Conservation (phyloP, 2,329 filamentous ascomycete genomes). For the Aspergillus fumigatus region DNA sequence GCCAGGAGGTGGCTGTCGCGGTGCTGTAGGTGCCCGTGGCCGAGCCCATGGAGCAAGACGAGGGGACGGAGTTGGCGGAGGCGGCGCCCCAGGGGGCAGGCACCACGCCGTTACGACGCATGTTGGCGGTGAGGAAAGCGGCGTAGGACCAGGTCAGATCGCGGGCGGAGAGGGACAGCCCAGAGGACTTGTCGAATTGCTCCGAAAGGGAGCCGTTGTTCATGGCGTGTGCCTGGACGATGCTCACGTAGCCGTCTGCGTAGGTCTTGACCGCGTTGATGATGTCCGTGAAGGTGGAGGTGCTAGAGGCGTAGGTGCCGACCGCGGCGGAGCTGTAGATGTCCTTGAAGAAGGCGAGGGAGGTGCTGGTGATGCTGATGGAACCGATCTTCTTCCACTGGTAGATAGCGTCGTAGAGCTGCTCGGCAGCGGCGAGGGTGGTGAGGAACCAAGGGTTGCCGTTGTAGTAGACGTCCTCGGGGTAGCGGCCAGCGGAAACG, state of each 20-base stretch:
- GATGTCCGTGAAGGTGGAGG: slow-evolving; percentile 51
- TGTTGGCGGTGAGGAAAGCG: slow-evolving; percentile 35
- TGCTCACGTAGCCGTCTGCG: slow-evolving; percentile 52
- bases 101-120: slow-evolving; percentile 28
- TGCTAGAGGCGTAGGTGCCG: slow-evolving; percentile 62
- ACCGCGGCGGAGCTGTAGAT: slow-evolving; percentile 53
- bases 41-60: slow-evolving; percentile 25
- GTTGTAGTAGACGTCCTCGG: slow-evolving; percentile 69
- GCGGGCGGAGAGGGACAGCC: slow-evolving; percentile 33
- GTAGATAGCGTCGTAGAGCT: slow-evolving; percentile 70
- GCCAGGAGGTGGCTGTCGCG: slow-evolving; percentile 31
- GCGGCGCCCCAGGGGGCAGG: slow-evolving; percentile 33
- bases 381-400: slow-evolving; percentile 63
- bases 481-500: slow-evolving; percentile 57
- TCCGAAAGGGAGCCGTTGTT: slow-evolving; percentile 36
- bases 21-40: slow-evolving; percentile 31
- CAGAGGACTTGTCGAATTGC: slow-evolving; percentile 36
- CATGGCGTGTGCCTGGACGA: slow-evolving; percentile 33
- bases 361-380: slow-evolving; percentile 61
- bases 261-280: slow-evolving; percentile 60
- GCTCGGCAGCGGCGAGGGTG: slow-evolving; percentile 73
- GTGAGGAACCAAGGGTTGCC: slow-evolving; percentile 78
- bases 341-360: slow-evolving; percentile 67
- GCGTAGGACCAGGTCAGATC: slow-evolving; percentile 46
- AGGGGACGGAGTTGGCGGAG: slow-evolving; percentile 28